Conservation (phyloP, 2,329 filamentous ascomycete species). For the Aspergillus quadrilineatus region DNA sequence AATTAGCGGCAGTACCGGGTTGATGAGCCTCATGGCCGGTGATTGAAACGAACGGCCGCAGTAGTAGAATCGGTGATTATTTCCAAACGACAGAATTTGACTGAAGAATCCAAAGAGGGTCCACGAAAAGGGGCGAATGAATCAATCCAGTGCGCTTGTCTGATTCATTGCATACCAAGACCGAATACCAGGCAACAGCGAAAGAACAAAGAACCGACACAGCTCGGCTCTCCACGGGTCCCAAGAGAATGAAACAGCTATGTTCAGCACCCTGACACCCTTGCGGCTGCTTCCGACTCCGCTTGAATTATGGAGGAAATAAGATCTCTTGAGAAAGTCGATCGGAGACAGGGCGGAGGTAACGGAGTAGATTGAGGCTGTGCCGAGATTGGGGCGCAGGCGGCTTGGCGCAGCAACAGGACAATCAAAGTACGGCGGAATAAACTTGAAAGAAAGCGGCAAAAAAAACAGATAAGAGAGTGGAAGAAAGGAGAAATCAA, state of each 20-base stretch:
- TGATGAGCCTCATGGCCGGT: slow-evolving; percentile 28
- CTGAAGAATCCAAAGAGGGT: slow-evolving; percentile 1
- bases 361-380: not conserved
- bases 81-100: slow-evolving; percentile 6
- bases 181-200: slow-evolving; percentile 21
- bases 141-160: slow-evolving; percentile 3
- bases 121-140: slow-evolving; percentile 7
- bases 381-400: slow-evolving; percentile 10
- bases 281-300: slow-evolving; percentile 5
- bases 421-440: not conserved
- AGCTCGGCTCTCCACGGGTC: not conserved
- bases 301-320: slow-evolving; percentile 4
- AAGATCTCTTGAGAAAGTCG: not conserved
- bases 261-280: not conserved
- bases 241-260: not conserved
- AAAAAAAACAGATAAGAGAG: not conserved
- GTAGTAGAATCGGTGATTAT: not conserved
- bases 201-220: slow-evolving; percentile 10
- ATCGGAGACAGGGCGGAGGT: not conserved
- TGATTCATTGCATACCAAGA: slow-evolving; percentile 10
- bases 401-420: slow-evolving; percentile 9
- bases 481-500: not conserved
- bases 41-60: slow-evolving; percentile 11
- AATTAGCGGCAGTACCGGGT: slow-evolving; percentile 26
- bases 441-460: not conserved